Evolutionary conservation across 495 filamentous ascomycete genomes (phyloP).

Genomic region (Hypoxylon cercidicola): DNA sequence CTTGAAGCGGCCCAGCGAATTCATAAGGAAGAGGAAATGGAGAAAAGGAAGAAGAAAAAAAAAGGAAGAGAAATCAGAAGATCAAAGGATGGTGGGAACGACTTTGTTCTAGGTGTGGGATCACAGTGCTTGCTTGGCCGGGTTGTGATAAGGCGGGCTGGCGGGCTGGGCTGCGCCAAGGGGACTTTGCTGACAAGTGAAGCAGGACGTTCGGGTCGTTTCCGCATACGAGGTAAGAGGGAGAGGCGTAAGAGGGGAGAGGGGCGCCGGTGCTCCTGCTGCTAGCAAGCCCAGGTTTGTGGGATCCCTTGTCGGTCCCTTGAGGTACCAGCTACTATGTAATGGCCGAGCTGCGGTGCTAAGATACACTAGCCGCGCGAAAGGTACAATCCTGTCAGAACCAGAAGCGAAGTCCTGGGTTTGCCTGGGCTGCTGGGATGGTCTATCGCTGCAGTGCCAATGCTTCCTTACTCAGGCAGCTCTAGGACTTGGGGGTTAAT

Average conservation of each 20-base stretch:
- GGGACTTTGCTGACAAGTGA: constrained; percentile 29
- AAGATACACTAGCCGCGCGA: constrained; percentile 1
- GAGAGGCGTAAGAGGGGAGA: constrained; percentile 7
- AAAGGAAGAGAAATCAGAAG: constrained; percentile 30
- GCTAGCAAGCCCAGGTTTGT: constrained; percentile 4
- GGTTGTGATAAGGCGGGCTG: constrained; percentile 37
- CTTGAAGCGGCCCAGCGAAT: constrained; percentile 70
- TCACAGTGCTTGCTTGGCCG: constrained; percentile 18
- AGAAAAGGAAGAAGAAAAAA: constrained; percentile 43
- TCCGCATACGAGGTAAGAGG: constrained; percentile 16
- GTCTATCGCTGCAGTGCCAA: constrained; percentile 14
- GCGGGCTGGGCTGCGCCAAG: constrained; percentile 30
- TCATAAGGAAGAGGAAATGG: constrained; percentile 60
- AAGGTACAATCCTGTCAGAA: constrained; percentile 20
- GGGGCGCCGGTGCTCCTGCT: constrained; percentile 9
- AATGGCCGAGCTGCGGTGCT: background rate
- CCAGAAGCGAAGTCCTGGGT: constrained; percentile 17
- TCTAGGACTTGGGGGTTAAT: constrained; percentile 39
- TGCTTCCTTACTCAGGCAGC: constrained; percentile 18
- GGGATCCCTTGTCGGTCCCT: constrained; percentile 20
- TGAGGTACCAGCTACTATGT: background rate
- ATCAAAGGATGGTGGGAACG: constrained; percentile 28
- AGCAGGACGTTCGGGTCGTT: constrained; percentile 12
- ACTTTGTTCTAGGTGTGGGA: constrained; percentile 26
- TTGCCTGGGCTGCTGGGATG: too few species aligned